Evolutionary conservation across 2,329 filamentous ascomycete genomes (phyloP).

Genomic region (Herpotrichia juniperi): DNA sequence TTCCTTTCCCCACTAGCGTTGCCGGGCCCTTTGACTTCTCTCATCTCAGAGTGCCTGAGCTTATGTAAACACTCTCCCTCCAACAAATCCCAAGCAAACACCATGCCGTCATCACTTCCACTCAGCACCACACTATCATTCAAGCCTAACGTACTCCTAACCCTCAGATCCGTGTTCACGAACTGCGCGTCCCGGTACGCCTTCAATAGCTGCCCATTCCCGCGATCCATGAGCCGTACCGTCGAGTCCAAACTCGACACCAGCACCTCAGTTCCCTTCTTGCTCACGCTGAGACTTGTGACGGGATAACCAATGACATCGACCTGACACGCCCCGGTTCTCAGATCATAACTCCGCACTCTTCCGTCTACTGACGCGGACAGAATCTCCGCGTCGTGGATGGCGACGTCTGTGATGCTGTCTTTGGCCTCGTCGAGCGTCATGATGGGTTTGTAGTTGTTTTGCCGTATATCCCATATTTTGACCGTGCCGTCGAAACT

Average conservation of each 20-base stretch:
- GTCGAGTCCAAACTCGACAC: slow-evolving; percentile 78
- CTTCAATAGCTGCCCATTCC: slow-evolving; percentile 74
- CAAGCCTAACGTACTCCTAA: slow-evolving; percentile 76
- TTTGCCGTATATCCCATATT: slow-evolving; percentile 62
- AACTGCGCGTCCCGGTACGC: slow-evolving; percentile 66
- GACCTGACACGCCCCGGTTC: slow-evolving; percentile 68
- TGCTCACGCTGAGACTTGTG: slow-evolving; percentile 75
- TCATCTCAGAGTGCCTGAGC: slow-evolving; percentile 55
- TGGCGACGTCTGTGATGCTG: slow-evolving; percentile 58
- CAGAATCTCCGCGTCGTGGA: slow-evolving; percentile 62
- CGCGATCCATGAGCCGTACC: slow-evolving; percentile 80
- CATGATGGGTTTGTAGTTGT: slow-evolving; percentile 69
- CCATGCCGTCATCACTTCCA: slow-evolving; percentile 77
- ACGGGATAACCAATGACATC: slow-evolving; percentile 60
- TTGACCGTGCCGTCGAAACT: slow-evolving; percentile 78
- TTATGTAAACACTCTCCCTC: slow-evolving; percentile 71
- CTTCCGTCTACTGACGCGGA: slow-evolving; percentile 84
- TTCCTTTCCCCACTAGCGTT: slow-evolving; percentile 33
- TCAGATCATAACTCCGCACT: slow-evolving; percentile 80
- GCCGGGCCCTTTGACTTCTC: slow-evolving; percentile 26
- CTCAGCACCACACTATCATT: slow-evolving; percentile 79
- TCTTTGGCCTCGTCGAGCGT: slow-evolving; percentile 75
- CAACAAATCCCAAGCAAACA: slow-evolving; percentile 85
- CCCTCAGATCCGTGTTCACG: slow-evolving; percentile 72
- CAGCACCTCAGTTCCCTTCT: slow-evolving; percentile 75